Conservation (phyloP, 148 eudicot species). For the Spergularia marina region DNA sequence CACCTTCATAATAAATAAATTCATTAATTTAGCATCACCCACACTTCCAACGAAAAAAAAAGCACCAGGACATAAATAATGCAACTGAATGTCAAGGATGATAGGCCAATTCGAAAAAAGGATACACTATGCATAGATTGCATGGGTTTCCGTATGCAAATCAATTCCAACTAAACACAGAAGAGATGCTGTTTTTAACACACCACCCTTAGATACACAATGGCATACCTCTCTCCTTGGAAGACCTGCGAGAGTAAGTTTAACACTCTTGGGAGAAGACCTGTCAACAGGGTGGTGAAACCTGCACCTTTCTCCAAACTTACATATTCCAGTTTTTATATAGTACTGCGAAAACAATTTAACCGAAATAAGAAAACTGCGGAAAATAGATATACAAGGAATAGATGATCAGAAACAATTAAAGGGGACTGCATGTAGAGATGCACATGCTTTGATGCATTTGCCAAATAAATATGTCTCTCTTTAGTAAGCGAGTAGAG, state of each 20-base stretch:
- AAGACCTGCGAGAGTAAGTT: slow-evolving; percentile 85
- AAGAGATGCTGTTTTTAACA: not conserved
- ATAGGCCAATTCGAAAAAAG: not conserved
- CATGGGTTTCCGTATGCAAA: not conserved
- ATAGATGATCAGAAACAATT: not conserved
- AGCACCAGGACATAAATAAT: no score
- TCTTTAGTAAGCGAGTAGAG: no score
- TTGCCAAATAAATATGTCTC: no score
- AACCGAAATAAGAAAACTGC: not conserved
- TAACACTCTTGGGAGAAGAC: slow-evolving; percentile 47
- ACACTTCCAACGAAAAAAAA: no score
- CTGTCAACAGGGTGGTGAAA: slow-evolving; percentile 87
- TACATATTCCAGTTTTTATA: slow-evolving; percentile 90
- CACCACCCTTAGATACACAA: not conserved
- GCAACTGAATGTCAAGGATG: not conserved
- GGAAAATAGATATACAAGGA: not conserved
- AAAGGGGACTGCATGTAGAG: not conserved
- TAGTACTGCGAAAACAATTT: slow-evolving; percentile 49
- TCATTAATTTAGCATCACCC: no score
- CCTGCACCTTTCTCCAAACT: slow-evolving; percentile 77
- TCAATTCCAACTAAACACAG: not conserved
- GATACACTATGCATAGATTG: not conserved
- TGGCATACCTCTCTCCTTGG: slow-evolving; percentile 94
- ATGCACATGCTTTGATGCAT: no score
- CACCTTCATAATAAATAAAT: no score